These are phyloP conservation scores for Metschnikowia amazonensis DNA, from an alignment of 805 yeast species.

Conservation along the genomic window DNA sequence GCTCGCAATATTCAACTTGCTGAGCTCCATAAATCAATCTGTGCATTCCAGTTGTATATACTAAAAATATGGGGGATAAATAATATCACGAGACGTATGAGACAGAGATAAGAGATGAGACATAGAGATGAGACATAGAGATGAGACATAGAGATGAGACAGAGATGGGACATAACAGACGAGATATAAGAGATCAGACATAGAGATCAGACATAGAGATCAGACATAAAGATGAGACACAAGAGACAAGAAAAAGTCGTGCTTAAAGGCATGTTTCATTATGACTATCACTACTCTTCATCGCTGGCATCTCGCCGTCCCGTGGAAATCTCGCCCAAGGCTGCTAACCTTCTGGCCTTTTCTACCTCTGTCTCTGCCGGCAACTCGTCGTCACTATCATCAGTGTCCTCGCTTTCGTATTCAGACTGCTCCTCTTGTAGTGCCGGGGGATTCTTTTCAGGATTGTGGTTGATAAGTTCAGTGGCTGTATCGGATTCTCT, in stretches of 20 bases:
- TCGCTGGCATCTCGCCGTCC: constrained; percentile 46
- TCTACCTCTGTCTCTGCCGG: constrained; percentile 62
- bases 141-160: no score
- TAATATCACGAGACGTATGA: no score
- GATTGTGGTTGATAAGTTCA: not conserved
- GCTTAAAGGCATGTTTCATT: no score
- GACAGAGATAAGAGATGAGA: no score
- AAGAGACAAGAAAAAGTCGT: no score
- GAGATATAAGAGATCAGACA: no score
- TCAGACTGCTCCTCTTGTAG: constrained; percentile 11
- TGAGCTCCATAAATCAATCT: no score
- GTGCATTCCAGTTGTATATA: not conserved
- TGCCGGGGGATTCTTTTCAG: not conserved
- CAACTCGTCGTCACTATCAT: constrained; percentile 21
- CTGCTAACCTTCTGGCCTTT: constrained; percentile 57
- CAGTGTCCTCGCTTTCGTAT: constrained; percentile 12
- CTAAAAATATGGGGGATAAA: not conserved
- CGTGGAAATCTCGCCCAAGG: constrained; percentile 44
- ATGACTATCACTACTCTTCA: constrained; percentile 40
- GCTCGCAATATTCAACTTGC: no score
- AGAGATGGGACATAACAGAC: no score
- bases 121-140: no score
- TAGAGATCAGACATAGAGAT: no score
- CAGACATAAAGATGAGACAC: no score
- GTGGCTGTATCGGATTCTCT: constrained; percentile 9